Base-by-base conservation (phyloP, 2,329 filamentous ascomycete genomes). In the Erysiphe pulchra region DNA sequence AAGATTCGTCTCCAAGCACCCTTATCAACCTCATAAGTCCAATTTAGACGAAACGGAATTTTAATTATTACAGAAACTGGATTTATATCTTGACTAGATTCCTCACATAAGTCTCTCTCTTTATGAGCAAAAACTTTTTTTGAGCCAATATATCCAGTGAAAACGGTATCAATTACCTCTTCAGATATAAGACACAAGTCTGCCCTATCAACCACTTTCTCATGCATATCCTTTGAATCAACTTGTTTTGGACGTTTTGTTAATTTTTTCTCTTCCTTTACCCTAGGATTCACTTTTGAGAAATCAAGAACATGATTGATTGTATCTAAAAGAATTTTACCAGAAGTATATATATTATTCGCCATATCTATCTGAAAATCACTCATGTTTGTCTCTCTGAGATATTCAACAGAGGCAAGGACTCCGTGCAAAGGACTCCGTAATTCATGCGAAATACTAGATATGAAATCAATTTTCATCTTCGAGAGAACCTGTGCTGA, bases 401-500 rank as follows among this genome's bases (percentile, higher is more conserved):
- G 52, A 3, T 74, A 56, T 50, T 73, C 70, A 1, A 64, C 62
- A 45, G 62, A 70, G 0, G 69, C 65, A 0, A 77, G 57, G 31
- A 77, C 67, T 2, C 73, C 73, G 46, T 77, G 73, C 0, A 77
- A 59, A 0, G 73, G 73, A 1, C 68, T 73, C 4, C 73, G 63
- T 13, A 77, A 57, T 53, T 77, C 73, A 52, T 77, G 73, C 2
- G 68, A 73, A 6, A 77, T 65, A 1, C 68, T 74, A 0, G 69
- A 68, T 8, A 77, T 64, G 33, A 74, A 68, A 47, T 75, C 70
- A 1, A 66, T 66, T 53, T 58, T 58, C 54, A 57, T 55, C 37
- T 55, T 56, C 12, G 51, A 51, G 13, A 56, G 52, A 4, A 59
- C 57, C n/a, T 63, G 51, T 4, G 63, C 62, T 45, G 67, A 62